Evolutionary conservation across 192 early-diverging fungal species (phyloP).

Genomic region (Lunasporangiospora selenospora): DNA sequence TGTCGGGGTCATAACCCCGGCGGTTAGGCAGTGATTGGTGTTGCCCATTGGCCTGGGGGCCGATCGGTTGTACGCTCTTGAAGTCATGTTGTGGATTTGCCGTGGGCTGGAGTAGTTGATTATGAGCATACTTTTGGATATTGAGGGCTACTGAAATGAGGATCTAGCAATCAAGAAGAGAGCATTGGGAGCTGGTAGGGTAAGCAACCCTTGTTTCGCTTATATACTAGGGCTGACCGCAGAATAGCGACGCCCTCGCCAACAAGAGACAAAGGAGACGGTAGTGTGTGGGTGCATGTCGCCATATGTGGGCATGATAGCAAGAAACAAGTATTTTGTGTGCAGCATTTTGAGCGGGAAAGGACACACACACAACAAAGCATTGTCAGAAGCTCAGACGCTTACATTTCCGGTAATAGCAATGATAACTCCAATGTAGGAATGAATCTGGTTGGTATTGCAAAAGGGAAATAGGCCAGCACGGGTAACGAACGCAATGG

Average conservation of each 20-base stretch:
- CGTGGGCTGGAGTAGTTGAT: slow-evolving; percentile 43
- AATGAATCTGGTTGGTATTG: slow-evolving; percentile 41
- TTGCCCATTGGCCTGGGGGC: neutral
- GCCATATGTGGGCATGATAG: neutral
- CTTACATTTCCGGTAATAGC: slow-evolving; percentile 70
- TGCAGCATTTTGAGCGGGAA: too few species aligned
- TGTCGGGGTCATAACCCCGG: too few species aligned
- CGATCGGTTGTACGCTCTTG: neutral
- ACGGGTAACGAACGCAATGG: neutral
- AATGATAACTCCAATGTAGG: slow-evolving; percentile 68
- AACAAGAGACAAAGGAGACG: too few species aligned
- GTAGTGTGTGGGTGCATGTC: too few species aligned
- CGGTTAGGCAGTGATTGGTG: too few species aligned
- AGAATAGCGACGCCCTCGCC: too few species aligned
- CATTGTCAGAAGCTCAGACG: too few species aligned
- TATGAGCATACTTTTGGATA: slow-evolving; percentile 71
- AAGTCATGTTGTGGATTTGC: slow-evolving; percentile 1
- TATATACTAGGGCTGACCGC: too few species aligned
- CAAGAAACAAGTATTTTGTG: neutral
- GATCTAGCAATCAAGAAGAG: slow-evolving; percentile 42
- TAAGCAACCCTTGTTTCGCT: too few species aligned
- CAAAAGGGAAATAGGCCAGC: neutral
- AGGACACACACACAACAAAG: too few species aligned
- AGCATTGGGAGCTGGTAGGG: neutral
- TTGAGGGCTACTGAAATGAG: slow-evolving; percentile 76